Evolutionary conservation across 768 basidiomycete genomes (phyloP).

Genomic region (Ramaria sp.): DNA sequence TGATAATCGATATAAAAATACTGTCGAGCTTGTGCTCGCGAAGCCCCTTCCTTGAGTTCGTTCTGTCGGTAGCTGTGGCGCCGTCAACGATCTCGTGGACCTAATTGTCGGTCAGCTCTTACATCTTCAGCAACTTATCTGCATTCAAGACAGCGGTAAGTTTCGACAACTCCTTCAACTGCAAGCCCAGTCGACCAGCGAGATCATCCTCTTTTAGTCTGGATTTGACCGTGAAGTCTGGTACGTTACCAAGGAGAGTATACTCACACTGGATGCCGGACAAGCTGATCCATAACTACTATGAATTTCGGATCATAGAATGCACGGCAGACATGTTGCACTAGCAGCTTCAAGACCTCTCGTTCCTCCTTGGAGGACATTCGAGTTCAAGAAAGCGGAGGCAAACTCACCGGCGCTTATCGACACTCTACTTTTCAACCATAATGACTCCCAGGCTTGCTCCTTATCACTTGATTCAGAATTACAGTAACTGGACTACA

Average conservation of each 20-base stretch:
- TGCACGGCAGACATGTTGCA: slow-evolving; percentile 85
- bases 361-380: slow-evolving; percentile 54
- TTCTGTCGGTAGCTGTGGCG: slow-evolving; percentile 71
- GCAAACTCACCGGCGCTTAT: neutral
- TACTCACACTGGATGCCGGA: slow-evolving; percentile 90
- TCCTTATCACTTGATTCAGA: too few relatives aligned
- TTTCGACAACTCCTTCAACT: slow-evolving; percentile 85
- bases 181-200: slow-evolving; percentile 82
- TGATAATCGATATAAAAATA: slow-evolving; percentile 98
- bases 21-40: slow-evolving; percentile 76
- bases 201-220: slow-evolving; percentile 92
- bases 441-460: too few relatives aligned
- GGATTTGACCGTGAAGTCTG: slow-evolving; percentile 12
- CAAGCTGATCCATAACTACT: slow-evolving; percentile 89
- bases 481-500: too few relatives aligned
- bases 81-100: slow-evolving; percentile 1
- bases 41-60: slow-evolving; percentile 82
- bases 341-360: slow-evolving; percentile 74
- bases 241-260: slow-evolving; percentile 14
- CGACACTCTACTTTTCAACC: too few relatives aligned
- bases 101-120: neutral
- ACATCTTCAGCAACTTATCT: slow-evolving; percentile 49
- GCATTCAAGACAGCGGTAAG: slow-evolving; percentile 72
- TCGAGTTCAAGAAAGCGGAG: slow-evolving; percentile 10
- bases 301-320: slow-evolving; percentile 93